Evolutionary conservation across 2,329 filamentous ascomycete genomes (phyloP).

Genomic region (Fusarium xyrophilum): DNA sequence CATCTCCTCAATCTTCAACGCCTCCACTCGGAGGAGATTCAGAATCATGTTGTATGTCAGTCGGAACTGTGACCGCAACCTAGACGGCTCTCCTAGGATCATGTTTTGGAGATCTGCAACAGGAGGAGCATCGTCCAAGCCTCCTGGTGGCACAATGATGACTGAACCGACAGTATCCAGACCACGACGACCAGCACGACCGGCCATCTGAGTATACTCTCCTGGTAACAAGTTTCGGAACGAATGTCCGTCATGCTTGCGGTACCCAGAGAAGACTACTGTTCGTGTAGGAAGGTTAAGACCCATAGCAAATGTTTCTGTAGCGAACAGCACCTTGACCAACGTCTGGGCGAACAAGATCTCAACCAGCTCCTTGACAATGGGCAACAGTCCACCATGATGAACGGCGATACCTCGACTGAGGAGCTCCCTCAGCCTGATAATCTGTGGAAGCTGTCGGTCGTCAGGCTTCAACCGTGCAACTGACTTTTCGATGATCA

Average conservation of each 20-base stretch:
- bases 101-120: constrained; percentile 85
- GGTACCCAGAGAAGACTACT: constrained; percentile 95
- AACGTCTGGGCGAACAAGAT: constrained; percentile 94
- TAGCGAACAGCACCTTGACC: constrained; percentile 96
- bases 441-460: constrained; percentile 87
- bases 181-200: constrained; percentile 89
- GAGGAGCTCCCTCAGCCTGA: constrained; percentile 83
- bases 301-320: constrained; percentile 98
- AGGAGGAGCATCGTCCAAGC: constrained; percentile 85
- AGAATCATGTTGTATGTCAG: constrained; percentile 99
- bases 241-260: constrained; percentile 91
- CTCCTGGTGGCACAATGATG: constrained; percentile 84
- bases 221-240: constrained; percentile 92
- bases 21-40: constrained; percentile 92
- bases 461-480: constrained; percentile 92
- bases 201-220: constrained; percentile 99
- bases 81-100: constrained; percentile 95
- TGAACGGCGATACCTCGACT: constrained; percentile 92
- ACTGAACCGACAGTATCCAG: constrained; percentile 92
- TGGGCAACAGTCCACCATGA: constrained; percentile 91
- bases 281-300: constrained; percentile 94
- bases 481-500: constrained; percentile 95
- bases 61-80: constrained; percentile 93
- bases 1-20: constrained; percentile 99
- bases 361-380: constrained; percentile 97